A percentile compares a stretch with the other conserved stretches of the same genome.
These are phyloP conservation scores for Eurotiales sp. DNA, from an alignment of 2,329 filamentous ascomycete genomes.

Conservation along the genomic window DNA sequence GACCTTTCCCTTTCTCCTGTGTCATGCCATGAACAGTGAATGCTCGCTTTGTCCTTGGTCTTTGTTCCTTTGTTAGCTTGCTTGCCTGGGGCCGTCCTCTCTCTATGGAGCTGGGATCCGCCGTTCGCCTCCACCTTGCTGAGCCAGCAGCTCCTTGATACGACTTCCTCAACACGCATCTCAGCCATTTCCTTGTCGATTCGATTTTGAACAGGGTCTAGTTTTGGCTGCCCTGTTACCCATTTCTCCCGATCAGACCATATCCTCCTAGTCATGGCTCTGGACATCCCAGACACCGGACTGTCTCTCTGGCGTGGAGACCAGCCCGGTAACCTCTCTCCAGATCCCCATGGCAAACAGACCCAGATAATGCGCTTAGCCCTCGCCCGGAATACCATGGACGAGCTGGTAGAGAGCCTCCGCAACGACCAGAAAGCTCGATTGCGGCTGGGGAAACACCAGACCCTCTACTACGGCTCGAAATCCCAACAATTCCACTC, in stretches of 20 bases:
- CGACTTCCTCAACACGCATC: conserved; percentile 13
- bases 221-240: background rate
- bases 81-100: background rate
- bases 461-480: conserved; percentile 56
- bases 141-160: conserved; percentile 13
- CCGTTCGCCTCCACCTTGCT: conserved; percentile 15
- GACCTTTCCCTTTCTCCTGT: background rate
- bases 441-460: conserved; percentile 46
- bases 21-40: conserved; percentile 3
- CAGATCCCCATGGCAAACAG: conserved; percentile 29
- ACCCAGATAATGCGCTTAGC: conserved; percentile 47
- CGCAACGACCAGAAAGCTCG: conserved; percentile 41
- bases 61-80: conserved; percentile 9
- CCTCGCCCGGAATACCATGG: conserved; percentile 41
- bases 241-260: background rate
- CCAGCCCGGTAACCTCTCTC: conserved; percentile 21
- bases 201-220: background rate
- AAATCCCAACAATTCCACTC: conserved; percentile 54
- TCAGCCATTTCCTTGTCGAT: conserved; percentile 3
- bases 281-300: conserved; percentile 37
- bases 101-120: conserved; percentile 16
- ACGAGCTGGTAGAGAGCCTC: conserved; percentile 44
- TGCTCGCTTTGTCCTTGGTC: conserved; percentile 3
- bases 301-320: conserved; percentile 37
- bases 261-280: conserved; percentile 27